phyloP scores from a whole-genome alignment of 306 rosid species.

The Cicer pinnatifidum region DNA sequence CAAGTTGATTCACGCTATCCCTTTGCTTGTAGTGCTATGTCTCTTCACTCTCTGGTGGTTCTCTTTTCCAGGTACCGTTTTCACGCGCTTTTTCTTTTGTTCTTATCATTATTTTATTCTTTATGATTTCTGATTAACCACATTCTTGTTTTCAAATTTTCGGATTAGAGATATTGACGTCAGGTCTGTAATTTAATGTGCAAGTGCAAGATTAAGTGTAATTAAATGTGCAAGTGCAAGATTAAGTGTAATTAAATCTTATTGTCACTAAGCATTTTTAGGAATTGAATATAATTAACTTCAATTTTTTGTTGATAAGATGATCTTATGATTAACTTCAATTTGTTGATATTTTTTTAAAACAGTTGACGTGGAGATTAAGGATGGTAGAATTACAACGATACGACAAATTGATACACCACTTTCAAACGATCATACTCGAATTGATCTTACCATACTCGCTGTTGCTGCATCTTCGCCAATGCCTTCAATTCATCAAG shows the following conservation, averaged over 20 bases:
- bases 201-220: background rate
- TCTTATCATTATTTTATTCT: background rate
- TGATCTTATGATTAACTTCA: slow-evolving; percentile 1
- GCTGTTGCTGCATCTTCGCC: slow-evolving; percentile 54
- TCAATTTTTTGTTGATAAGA: slow-evolving; percentile 1
- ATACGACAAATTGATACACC: slow-evolving; percentile 38
- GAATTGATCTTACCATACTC: slow-evolving; percentile 51
- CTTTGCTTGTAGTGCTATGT: slow-evolving; percentile 53
- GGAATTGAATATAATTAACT: slow-evolving; percentile 20
- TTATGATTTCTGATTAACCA: background rate
- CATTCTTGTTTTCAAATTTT: background rate
- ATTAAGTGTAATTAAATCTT: background rate
- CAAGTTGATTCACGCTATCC: slow-evolving; percentile 58
- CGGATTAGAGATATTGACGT: background rate
- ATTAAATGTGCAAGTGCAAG: slow-evolving; percentile 5
- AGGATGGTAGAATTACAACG: slow-evolving; percentile 50
- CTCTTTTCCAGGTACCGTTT: slow-evolving; percentile 59
- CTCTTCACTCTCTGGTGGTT: slow-evolving; percentile 67
- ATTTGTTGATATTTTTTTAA: slow-evolving; percentile 37
- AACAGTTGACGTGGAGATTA: slow-evolving; percentile 52
- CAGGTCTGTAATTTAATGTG: background rate
- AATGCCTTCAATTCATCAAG: slow-evolving; percentile 47
- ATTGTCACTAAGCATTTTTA: slow-evolving; percentile 1
- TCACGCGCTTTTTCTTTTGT: background rate
- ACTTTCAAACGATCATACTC: slow-evolving; percentile 39